Evolutionary conservation across 2,329 filamentous ascomycete species (phyloP).

Genomic region (Cercospora brassicicola): DNA sequence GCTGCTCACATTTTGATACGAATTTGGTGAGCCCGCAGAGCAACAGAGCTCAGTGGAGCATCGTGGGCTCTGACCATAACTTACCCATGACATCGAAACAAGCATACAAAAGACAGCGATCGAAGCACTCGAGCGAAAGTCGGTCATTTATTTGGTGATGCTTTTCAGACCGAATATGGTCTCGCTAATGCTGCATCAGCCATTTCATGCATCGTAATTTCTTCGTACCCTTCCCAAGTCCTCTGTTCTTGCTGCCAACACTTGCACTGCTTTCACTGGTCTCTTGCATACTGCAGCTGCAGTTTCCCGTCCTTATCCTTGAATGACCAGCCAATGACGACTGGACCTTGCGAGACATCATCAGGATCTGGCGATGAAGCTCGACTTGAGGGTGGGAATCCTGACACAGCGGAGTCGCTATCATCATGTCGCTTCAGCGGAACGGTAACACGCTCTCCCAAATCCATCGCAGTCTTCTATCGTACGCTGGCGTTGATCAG

Average conservation of each 20-base stretch:
- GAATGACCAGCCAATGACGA: not conserved
- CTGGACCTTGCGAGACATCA: not conserved
- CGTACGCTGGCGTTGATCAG: conserved; percentile 79
- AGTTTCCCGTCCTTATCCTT: not conserved
- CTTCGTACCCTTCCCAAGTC: not conserved
- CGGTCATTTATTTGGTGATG: too few species aligned
- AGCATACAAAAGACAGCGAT: too few species aligned
- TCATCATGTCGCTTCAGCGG: not conserved
- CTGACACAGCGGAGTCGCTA: not conserved
- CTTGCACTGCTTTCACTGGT: not conserved
- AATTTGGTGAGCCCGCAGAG: not conserved
- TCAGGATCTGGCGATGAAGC: not conserved
- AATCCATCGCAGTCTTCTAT: conserved; percentile 51
- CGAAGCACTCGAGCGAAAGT: too few species aligned
- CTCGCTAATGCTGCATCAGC: not conserved
- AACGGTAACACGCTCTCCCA: not conserved
- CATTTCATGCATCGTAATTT: not conserved
- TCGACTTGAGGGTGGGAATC: not conserved
- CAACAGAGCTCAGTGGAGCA: too few species aligned
- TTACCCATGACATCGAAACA: too few species aligned
- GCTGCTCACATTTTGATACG: not conserved
- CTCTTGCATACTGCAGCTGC: not conserved
- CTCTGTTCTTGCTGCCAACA: not conserved
- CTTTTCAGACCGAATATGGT: not conserved
- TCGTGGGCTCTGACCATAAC: too few species aligned